Evolutionary conservation across 2,329 filamentous ascomycete species (phyloP).

Genomic region (Aspergillus oerlinghausenensis): DNA sequence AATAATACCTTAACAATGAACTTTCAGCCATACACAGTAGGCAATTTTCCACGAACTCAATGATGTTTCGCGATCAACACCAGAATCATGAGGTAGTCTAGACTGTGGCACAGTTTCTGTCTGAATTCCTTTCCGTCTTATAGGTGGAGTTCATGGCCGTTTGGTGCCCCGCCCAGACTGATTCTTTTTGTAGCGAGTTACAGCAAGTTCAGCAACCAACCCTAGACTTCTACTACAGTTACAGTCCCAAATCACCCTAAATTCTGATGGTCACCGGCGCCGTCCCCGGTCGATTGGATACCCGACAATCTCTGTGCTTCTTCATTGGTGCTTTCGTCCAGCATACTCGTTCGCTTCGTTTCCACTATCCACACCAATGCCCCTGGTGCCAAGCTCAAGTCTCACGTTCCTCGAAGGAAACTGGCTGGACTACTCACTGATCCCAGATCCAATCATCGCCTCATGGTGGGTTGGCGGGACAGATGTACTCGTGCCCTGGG

Average conservation of each 20-base stretch:
- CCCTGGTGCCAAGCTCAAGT: slow-evolving; percentile 12
- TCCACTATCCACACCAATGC: slow-evolving; percentile 5
- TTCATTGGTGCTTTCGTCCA: neutral
- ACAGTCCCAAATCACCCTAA: neutral
- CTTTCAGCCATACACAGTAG: too few relatives aligned
- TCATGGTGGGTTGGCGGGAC: neutral
- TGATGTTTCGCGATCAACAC: neutral
- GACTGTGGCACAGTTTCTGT: neutral
- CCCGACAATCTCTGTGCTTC: neutral
- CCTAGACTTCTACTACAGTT: neutral
- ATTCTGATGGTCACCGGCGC: neutral
- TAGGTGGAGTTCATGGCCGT: neutral
- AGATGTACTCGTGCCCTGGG: slow-evolving; percentile 4
- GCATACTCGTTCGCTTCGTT: slow-evolving; percentile 3
- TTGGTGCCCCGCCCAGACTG: neutral
- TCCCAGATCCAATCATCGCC: slow-evolving; percentile 12
- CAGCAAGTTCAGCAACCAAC: neutral
- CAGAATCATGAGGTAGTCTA: neutral
- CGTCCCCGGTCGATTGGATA: slow-evolving; percentile 9
- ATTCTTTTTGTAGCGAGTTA: neutral
- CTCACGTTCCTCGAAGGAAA: slow-evolving; percentile 5
- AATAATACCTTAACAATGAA: too few relatives aligned
- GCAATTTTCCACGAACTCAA: neutral
- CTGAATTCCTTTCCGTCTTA: neutral
- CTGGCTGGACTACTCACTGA: slow-evolving; percentile 2